phyloP scores from a whole-genome alignment of 78 protist species.

The Chrysochromulina parva region DNA sequence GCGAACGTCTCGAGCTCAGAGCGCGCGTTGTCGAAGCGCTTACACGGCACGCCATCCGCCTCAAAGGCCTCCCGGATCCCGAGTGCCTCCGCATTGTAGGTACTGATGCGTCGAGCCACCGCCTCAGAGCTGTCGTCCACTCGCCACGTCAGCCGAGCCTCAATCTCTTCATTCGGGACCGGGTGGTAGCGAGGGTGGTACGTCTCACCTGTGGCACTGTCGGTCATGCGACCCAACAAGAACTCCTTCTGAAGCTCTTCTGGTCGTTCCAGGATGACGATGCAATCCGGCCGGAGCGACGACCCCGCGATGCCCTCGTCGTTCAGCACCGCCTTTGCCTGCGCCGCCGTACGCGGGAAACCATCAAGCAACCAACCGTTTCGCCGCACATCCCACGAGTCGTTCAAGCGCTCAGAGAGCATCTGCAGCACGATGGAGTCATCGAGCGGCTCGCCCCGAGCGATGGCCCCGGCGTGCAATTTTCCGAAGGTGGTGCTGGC shows the following conservation, averaged over 20 bases:
- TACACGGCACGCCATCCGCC: background rate
- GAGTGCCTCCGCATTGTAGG: background rate
- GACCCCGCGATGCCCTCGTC: background rate
- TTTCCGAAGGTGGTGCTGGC: background rate
- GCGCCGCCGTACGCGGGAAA: conserved; percentile 53
- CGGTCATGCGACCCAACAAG: background rate
- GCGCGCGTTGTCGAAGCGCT: conserved; percentile 6
- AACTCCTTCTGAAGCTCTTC: background rate
- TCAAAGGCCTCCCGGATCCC: background rate
- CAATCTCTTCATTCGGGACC: background rate
- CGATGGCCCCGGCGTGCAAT: conserved; percentile 30
- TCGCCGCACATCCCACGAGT: background rate
- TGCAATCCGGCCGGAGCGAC: background rate
- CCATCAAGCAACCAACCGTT: conserved; percentile 73
- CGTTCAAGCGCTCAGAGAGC: background rate
- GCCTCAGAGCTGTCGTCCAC: background rate
- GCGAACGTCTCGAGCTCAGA: background rate
- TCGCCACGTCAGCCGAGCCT: background rate
- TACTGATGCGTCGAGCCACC: background rate
- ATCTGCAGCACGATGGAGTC: conserved; percentile 41
- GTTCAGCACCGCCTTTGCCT: conserved; percentile 20
- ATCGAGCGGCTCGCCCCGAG: conserved; percentile 48
- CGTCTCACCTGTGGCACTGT: background rate
- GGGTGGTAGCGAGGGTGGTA: background rate
- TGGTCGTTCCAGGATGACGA: background rate